These are phyloP conservation scores for Fusarium sp. DNA, from an alignment of 2,329 filamentous ascomycete species.

Conservation along the genomic window DNA sequence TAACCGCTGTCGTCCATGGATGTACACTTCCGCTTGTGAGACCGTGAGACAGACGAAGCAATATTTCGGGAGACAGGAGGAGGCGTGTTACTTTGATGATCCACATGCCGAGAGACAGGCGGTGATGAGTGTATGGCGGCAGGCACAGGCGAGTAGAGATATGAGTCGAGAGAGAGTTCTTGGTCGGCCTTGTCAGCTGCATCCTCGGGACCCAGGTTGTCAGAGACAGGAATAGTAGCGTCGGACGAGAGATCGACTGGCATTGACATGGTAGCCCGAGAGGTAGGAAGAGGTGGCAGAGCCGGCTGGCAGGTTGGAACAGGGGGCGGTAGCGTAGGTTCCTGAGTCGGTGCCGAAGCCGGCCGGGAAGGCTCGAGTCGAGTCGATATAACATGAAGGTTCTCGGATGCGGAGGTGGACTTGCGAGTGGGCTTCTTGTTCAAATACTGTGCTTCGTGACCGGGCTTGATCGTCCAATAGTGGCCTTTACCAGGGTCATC, in stretches of 20 bases:
- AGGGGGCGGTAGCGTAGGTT: conserved; percentile 60
- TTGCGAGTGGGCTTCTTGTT: conserved; percentile 81
- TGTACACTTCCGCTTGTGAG: conserved; percentile 78
- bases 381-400: conserved; percentile 64
- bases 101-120: conserved; percentile 71
- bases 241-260: conserved; percentile 75
- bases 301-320: conserved; percentile 47
- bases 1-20: conserved; percentile 94
- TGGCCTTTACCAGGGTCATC: conserved; percentile 97
- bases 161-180: conserved; percentile 53
- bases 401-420: conserved; percentile 63
- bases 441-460: conserved; percentile 87
- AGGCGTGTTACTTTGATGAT: conserved; percentile 74
- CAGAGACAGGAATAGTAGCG: conserved; percentile 77
- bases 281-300: conserved; percentile 52
- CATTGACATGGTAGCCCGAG: conserved; percentile 48
- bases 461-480: conserved; percentile 94
- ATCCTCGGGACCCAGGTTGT: conserved; percentile 65
- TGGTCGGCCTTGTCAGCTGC: conserved; percentile 54
- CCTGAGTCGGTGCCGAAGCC: conserved; percentile 49
- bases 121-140: conserved; percentile 88
- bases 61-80: conserved; percentile 71
- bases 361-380: conserved; percentile 61
- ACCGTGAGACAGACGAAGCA: conserved; percentile 69
- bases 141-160: conserved; percentile 74